phyloP scores from a whole-genome alignment of 1,139 yeast species.

The Saccharomycopsis hybrid region DNA sequence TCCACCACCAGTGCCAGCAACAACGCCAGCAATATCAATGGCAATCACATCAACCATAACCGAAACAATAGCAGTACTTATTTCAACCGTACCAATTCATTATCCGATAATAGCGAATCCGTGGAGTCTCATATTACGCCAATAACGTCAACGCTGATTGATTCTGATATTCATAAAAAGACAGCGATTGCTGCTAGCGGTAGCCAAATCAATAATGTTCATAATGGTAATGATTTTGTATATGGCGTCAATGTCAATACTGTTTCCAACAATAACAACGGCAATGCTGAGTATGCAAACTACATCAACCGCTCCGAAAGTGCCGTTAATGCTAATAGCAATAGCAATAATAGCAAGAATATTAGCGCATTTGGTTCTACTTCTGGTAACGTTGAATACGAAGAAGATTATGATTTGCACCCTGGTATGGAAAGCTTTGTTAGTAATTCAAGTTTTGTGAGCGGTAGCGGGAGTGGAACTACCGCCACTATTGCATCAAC shows the following conservation, averaged over 20 bases:
- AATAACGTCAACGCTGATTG: slow-evolving; percentile 3
- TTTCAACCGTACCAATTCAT: neutral
- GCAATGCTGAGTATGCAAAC: neutral
- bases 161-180: slow-evolving; percentile 3
- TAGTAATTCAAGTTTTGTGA: no score
- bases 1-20: neutral
- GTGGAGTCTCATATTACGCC: slow-evolving; percentile 4
- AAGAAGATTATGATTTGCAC: neutral
- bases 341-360: neutral
- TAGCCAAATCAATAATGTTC: no score
- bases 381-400: neutral
- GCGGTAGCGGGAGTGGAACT: neutral
- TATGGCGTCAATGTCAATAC: no score
- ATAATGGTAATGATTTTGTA: no score
- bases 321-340: neutral
- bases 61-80: neutral
- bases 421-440: no score
- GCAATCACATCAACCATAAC: neutral
- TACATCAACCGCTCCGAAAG: neutral
- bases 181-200: neutral
- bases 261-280: no score
- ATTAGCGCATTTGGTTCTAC: neutral
- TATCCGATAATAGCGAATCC: slow-evolving; percentile 1
- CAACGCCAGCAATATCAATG: neutral
- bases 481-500: neutral